A percentile compares a stretch with the other conserved stretches of the same genome.
These are phyloP conservation scores for Kwoniella shivajii DNA, from an alignment of 1,284 basidiomycete species.

Conservation along the genomic window DNA sequence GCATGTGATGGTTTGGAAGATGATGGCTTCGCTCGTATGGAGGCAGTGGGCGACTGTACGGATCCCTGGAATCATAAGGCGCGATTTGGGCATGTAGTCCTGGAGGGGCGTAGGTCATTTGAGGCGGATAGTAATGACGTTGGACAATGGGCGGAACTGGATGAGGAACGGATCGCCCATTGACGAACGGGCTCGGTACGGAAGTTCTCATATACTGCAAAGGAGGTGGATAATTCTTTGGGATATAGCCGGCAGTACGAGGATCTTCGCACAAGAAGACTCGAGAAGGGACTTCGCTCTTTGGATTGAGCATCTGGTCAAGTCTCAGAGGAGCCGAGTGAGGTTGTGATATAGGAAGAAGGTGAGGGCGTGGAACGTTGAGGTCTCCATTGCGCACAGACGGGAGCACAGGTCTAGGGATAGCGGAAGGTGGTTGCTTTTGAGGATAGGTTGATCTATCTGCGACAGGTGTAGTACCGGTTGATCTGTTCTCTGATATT, in stretches of 20 bases:
- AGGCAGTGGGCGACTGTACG: background rate
- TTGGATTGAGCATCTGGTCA: constrained; percentile 25
- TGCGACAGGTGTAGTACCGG: background rate
- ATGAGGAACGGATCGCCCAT: background rate
- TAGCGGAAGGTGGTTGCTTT: too few species aligned
- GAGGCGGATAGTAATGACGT: background rate
- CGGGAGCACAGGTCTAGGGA: background rate
- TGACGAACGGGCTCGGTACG: background rate
- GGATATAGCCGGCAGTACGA: background rate
- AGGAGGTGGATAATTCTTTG: background rate
- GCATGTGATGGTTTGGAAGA: background rate
- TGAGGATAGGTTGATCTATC: too few species aligned
- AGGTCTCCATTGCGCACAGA: too few species aligned
- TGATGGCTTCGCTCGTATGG: background rate
- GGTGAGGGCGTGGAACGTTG: too few species aligned
- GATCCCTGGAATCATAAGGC: constrained; percentile 5
- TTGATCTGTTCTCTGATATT: background rate
- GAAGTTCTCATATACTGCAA: background rate
- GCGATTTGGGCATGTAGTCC: background rate
- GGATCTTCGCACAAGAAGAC: constrained; percentile 15
- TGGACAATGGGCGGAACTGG: background rate
- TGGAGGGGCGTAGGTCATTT: background rate
- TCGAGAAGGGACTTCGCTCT: constrained; percentile 13
- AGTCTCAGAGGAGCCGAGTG: constrained; percentile 16
- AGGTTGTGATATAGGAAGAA: too few species aligned